Conservation (phyloP, 805 yeast species). For the Pichia cabralensis region DNA sequence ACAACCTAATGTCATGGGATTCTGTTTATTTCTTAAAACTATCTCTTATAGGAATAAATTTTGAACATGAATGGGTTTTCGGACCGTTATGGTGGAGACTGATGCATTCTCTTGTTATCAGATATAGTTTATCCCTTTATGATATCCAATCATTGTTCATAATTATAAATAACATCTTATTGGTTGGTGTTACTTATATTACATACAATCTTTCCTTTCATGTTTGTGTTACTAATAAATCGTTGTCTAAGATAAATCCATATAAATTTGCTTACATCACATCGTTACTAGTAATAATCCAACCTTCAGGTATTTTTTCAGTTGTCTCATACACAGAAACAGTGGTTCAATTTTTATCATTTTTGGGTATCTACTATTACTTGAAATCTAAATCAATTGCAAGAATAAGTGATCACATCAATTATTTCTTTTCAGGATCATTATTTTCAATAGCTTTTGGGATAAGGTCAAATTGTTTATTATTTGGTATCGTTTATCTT, state of each 20-base stretch:
- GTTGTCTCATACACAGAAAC: constrained; percentile 73
- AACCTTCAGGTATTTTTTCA: constrained; percentile 76
- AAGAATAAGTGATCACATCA: constrained; percentile 1
- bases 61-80: constrained; percentile 88
- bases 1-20: constrained; percentile 73
- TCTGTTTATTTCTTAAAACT: constrained; percentile 62
- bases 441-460: constrained; percentile 48
- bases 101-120: too few species aligned
- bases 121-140: too few species aligned
- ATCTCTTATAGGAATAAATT: constrained; percentile 40
- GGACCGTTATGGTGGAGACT: constrained; percentile 67
- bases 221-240: too few species aligned
- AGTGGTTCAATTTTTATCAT: constrained; percentile 49
- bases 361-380: constrained; percentile 45
- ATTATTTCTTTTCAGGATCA: constrained; percentile 40
- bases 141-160: too few species aligned
- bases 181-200: too few species aligned
- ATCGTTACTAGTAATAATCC: too few species aligned
- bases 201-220: too few species aligned
- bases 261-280: too few species aligned
- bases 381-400: constrained; percentile 21
- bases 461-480: constrained; percentile 65
- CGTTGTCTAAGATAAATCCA: too few species aligned
- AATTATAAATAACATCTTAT: too few species aligned
- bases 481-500: constrained; percentile 60